Conservation (phyloP, 2,329 filamentous ascomycete genomes). For the Pseudogymnoascus sp. region DNA sequence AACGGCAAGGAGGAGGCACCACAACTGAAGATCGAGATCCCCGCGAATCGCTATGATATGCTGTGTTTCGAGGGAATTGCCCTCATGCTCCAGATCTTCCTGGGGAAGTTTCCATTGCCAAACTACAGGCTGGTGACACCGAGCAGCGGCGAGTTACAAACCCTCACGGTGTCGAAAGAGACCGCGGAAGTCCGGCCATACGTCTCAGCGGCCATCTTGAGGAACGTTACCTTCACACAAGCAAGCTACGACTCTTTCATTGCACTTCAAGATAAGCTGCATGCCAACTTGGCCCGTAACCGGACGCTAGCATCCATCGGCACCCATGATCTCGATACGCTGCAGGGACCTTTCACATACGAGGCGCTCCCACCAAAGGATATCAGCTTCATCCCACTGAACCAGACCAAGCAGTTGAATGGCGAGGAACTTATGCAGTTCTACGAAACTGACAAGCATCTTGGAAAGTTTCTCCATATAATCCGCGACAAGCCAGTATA, state of each 20-base stretch:
- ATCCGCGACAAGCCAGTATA: conserved; percentile 91
- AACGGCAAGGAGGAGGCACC: conserved; percentile 77
- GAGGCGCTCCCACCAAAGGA: conserved; percentile 86
- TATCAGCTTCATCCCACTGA: conserved; percentile 83
- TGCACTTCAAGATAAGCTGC: conserved; percentile 91
- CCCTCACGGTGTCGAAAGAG: conserved; percentile 67
- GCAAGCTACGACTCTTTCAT: conserved; percentile 96
- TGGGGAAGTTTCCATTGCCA: conserved; percentile 64
- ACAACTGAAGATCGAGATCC: conserved; percentile 96
- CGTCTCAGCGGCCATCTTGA: conserved; percentile 79
- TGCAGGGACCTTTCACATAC: conserved; percentile 93
- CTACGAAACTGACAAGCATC: conserved; percentile 89
- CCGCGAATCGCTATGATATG: conserved; percentile 90
- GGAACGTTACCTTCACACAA: conserved; percentile 85
- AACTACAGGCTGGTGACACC: conserved; percentile 71
- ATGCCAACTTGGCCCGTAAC: conserved; percentile 89
- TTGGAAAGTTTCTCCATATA: conserved; percentile 86
- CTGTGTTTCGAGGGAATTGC: conserved; percentile 96
- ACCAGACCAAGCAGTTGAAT: conserved; percentile 83
- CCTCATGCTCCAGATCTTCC: conserved; percentile 92
- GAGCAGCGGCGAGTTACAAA: conserved; percentile 63
- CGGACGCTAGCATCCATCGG: conserved; percentile 93
- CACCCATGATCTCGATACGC: conserved; percentile 89
- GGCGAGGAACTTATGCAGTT: conserved; percentile 85
- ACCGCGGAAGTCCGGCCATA: conserved; percentile 77